Evolutionary conservation across 2,329 filamentous ascomycete genomes (phyloP).

Genomic region (Penicillium brevicompactum): DNA sequence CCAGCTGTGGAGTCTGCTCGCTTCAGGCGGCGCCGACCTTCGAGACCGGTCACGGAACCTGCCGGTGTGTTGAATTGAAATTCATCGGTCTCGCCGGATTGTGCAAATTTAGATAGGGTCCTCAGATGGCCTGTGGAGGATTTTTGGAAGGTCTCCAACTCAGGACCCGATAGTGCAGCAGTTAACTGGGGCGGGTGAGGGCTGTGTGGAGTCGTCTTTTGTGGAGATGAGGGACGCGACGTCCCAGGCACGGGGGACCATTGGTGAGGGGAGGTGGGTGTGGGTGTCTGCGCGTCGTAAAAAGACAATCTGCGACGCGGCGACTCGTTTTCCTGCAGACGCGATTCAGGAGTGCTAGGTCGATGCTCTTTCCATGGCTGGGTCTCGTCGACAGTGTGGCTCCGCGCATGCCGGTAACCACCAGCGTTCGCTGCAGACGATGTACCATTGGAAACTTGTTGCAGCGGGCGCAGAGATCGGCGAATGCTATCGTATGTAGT

Average conservation of each 20-base stretch:
- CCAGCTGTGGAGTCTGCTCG: slow-evolving; percentile 59
- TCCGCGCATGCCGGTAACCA: slow-evolving; percentile 52
- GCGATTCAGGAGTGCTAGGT: slow-evolving; percentile 35
- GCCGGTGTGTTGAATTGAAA: slow-evolving; percentile 76
- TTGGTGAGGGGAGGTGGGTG: slow-evolving; percentile 25
- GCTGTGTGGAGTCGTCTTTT: slow-evolving; percentile 31
- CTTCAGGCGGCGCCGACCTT: slow-evolving; percentile 81
- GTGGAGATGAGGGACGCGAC: slow-evolving; percentile 31
- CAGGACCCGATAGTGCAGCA: slow-evolving; percentile 63
- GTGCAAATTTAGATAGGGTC: slow-evolving; percentile 79
- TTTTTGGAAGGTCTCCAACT: slow-evolving; percentile 79
- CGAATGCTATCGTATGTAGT: slow-evolving; percentile 72
- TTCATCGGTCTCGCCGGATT: slow-evolving; percentile 73
- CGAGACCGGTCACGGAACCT: slow-evolving; percentile 84
- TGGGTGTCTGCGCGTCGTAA: slow-evolving; percentile 27
- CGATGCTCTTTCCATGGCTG: slow-evolving; percentile 38
- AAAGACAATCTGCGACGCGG: slow-evolving; percentile 23
- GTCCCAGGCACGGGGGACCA: slow-evolving; percentile 30
- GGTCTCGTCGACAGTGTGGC: slow-evolving; percentile 65
- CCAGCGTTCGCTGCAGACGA: slow-evolving; percentile 39
- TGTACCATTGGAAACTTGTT: slow-evolving; percentile 62
- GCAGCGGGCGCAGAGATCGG: slow-evolving; percentile 74
- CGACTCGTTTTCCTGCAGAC: slow-evolving; percentile 33
- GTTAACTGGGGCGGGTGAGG: slow-evolving; percentile 35
- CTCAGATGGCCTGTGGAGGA: slow-evolving; percentile 89